A percentile compares a stretch with the other conserved stretches of the same genome.
phyloP scores from a whole-genome alignment of 2,329 filamentous ascomycete species.

The Calonectria pauciramosa region DNA sequence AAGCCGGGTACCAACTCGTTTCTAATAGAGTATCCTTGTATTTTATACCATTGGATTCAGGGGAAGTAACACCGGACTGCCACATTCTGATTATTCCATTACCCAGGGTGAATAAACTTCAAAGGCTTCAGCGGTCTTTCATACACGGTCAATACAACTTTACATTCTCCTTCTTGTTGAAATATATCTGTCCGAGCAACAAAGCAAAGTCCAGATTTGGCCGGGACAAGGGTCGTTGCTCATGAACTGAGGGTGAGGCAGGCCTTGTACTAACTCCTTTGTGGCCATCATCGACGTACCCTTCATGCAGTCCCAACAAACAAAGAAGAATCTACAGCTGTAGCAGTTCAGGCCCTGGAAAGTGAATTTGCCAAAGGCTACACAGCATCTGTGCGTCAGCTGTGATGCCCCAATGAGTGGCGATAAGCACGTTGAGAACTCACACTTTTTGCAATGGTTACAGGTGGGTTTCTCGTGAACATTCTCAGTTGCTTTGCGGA shows the following conservation, averaged over 20 bases:
- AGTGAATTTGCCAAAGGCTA: background rate
- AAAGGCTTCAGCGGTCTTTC: too few species aligned
- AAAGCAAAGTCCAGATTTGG: background rate
- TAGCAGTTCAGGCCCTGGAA: background rate
- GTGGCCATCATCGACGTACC: background rate
- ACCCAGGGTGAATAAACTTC: too few species aligned
- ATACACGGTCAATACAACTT: background rate
- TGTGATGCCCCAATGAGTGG: background rate
- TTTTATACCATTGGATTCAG: too few species aligned
- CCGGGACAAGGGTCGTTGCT: background rate
- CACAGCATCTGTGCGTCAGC: background rate
- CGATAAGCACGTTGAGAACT: background rate
- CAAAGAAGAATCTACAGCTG: background rate
- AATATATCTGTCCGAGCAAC: background rate
- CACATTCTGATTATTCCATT: too few species aligned
- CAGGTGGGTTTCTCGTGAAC: background rate
- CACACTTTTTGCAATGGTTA: background rate
- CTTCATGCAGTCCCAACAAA: conserved; percentile 1
- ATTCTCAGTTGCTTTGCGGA: background rate
- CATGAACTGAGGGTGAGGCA: background rate
- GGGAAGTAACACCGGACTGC: too few species aligned
- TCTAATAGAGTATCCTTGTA: too few species aligned
- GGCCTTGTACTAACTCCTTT: background rate
- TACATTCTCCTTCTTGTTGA: background rate
- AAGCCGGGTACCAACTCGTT: too few species aligned